These are phyloP conservation scores for Populus deltoides DNA, from an alignment of 345 rosid genomes.

Conservation along the genomic window DNA sequence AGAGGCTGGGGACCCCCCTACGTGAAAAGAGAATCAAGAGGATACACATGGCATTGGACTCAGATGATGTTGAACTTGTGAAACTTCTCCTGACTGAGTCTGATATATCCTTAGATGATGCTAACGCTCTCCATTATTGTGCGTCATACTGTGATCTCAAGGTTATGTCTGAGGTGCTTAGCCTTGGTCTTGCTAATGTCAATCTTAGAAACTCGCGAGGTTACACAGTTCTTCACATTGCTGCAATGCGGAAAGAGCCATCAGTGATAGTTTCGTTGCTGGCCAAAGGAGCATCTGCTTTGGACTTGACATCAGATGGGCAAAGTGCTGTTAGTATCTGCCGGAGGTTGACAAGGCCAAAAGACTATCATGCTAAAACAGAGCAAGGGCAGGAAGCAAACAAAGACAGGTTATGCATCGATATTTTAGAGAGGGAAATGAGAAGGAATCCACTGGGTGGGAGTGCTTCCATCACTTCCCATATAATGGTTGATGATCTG, in stretches of 20 bases:
- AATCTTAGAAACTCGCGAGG: slow-evolving; percentile 72
- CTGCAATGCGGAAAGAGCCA: slow-evolving; percentile 89
- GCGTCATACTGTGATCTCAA: slow-evolving; percentile 93
- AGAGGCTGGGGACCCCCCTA: slow-evolving; percentile 37
- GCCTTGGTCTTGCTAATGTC: slow-evolving; percentile 64
- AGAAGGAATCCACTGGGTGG: slow-evolving; percentile 69
- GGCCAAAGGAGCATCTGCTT: slow-evolving; percentile 67
- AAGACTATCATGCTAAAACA: slow-evolving; percentile 70
- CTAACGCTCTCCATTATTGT: slow-evolving; percentile 80
- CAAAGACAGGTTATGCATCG: slow-evolving; percentile 74
- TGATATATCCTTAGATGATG: slow-evolving; percentile 68
- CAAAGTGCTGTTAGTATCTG: slow-evolving; percentile 81
- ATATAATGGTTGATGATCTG: slow-evolving; percentile 65
- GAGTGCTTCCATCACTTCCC: slow-evolving; percentile 44
- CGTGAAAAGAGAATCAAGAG: slow-evolving; percentile 64
- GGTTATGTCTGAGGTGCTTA: slow-evolving; percentile 73
- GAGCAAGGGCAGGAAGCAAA: slow-evolving; percentile 79
- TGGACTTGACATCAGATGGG: slow-evolving; percentile 67
- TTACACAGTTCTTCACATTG: slow-evolving; percentile 78
- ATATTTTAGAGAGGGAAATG: slow-evolving; percentile 80
- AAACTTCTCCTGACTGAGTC: slow-evolving; percentile 81
- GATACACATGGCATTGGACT: slow-evolving; percentile 86
- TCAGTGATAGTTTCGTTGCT: slow-evolving; percentile 62
- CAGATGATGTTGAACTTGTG: slow-evolving; percentile 92
- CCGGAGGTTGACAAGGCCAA: slow-evolving; percentile 76